Evolutionary conservation across 352 stramenopile species (phyloP).

Genomic region (Achlya hypogyna): DNA sequence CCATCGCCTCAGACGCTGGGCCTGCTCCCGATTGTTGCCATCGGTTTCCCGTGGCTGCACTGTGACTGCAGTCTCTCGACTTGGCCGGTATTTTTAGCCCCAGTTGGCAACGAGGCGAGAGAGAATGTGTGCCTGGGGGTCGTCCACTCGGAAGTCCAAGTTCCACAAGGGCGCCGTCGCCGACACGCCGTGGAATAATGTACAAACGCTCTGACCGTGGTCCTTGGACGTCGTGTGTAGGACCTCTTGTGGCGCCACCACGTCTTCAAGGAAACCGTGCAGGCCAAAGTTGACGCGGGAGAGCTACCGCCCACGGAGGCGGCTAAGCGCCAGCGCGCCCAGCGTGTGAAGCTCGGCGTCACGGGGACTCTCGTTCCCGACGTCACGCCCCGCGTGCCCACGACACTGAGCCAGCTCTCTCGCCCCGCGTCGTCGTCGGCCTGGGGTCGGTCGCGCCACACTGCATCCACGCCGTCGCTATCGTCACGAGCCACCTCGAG

Average conservation of each 20-base stretch:
- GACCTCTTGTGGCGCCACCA: slow-evolving; percentile 44
- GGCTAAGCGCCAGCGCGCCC: slow-evolving; percentile 25
- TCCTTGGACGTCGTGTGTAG: not conserved
- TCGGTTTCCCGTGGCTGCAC: no score
- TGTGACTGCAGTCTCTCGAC: no score
- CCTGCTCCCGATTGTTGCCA: no score
- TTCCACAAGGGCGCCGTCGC: slow-evolving; percentile 46
- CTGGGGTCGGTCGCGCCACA: slow-evolving; percentile 11
- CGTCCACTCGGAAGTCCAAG: slow-evolving; percentile 31
- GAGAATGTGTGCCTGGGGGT: slow-evolving; percentile 30
- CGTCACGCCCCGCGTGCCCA: slow-evolving; percentile 27
- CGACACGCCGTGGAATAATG: slow-evolving; percentile 52
- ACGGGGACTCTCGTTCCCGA: slow-evolving; percentile 39
- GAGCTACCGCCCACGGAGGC: slow-evolving; percentile 28
- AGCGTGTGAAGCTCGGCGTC: slow-evolving; percentile 40
- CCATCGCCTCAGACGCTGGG: no score
- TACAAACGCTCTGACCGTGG: not conserved
- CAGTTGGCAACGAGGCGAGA: not conserved
- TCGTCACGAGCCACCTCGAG: slow-evolving; percentile 21
- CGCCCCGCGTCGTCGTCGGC: not conserved
- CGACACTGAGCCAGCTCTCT: not conserved
- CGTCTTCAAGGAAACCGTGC: slow-evolving; percentile 38
- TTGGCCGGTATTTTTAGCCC: not conserved
- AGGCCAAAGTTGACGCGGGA: slow-evolving; percentile 32
- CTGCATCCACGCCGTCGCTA: slow-evolving; percentile 20